phyloP scores from a whole-genome alignment of 768 basidiomycete genomes.

The Trametes meyenii region DNA sequence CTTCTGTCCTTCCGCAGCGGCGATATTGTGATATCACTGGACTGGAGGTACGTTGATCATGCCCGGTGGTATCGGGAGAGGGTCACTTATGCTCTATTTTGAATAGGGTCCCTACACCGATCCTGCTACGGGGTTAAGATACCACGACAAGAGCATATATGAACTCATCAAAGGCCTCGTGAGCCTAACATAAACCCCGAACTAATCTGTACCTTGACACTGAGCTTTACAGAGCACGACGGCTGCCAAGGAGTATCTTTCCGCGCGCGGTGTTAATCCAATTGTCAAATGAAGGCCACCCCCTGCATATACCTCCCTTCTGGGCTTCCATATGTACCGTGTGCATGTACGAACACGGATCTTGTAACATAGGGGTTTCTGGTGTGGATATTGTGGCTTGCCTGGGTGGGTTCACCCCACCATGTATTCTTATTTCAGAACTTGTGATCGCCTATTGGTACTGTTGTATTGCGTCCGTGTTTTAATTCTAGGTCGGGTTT shows the following conservation, averaged over 20 bases:
- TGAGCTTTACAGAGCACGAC: constrained; percentile 53
- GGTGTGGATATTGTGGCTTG: too few relatives aligned
- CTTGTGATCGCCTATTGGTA: too few relatives aligned
- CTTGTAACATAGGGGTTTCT: too few relatives aligned
- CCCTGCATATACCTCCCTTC: not conserved
- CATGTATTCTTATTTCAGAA: too few relatives aligned
- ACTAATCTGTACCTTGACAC: not conserved
- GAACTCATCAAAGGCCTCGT: constrained; percentile 79
- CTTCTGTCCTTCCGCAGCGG: constrained; percentile 73
- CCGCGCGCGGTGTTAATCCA: constrained; percentile 49
- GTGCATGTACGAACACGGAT: not conserved
- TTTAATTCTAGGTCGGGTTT: too few relatives aligned
- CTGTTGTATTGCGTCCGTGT: too few relatives aligned
- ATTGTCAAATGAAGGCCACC: constrained; percentile 35
- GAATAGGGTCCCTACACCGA: constrained; percentile 82
- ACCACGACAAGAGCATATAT: constrained; percentile 87
- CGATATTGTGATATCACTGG: constrained; percentile 89
- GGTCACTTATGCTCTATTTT: not conserved
- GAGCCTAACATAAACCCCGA: constrained; percentile 14
- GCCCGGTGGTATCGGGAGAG: too few relatives aligned
- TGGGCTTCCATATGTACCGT: not conserved
- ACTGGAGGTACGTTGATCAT: constrained; percentile 56
- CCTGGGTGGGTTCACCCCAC: too few relatives aligned
- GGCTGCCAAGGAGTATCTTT: constrained; percentile 75
- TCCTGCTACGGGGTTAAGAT: constrained; percentile 76